Evolutionary conservation across 768 basidiomycete genomes (phyloP).

Genomic region (Boletus vinaceobasis): DNA sequence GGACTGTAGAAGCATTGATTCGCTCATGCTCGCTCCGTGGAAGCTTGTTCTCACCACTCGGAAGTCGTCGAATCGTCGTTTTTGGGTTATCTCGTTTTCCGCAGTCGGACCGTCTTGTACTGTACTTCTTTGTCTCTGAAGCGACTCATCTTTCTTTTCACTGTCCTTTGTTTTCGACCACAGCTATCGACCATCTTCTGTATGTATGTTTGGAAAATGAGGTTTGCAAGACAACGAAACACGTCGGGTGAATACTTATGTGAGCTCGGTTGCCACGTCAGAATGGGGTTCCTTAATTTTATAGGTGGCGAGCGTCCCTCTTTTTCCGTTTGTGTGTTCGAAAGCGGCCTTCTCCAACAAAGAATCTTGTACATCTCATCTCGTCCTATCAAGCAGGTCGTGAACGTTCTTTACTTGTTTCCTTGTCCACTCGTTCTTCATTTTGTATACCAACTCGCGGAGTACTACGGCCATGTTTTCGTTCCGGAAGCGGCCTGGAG

Average conservation of each 20-base stretch:
- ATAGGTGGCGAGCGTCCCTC: slow-evolving; percentile 1
- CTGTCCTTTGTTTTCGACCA: slow-evolving; percentile 14
- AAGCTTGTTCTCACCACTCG: slow-evolving; percentile 25
- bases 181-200: slow-evolving; percentile 29
- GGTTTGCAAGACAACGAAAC: slow-evolving; percentile 10
- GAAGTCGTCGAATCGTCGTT: slow-evolving; percentile 32
- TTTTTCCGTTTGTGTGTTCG: slow-evolving; percentile 9
- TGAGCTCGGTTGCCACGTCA: slow-evolving; percentile 27
- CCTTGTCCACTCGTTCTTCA: slow-evolving; percentile 22
- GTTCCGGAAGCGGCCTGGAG: slow-evolving; percentile 61
- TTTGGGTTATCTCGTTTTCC: slow-evolving; percentile 32
- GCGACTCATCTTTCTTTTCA: slow-evolving; percentile 8
- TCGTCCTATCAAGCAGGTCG: slow-evolving; percentile 11
- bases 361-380: slow-evolving; percentile 16
- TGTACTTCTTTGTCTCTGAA: slow-evolving; percentile 26
- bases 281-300: slow-evolving; percentile 22
- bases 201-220: slow-evolving; percentile 32
- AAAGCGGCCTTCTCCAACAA: slow-evolving; percentile 17
- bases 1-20: slow-evolving; percentile 28
- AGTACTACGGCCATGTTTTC: slow-evolving; percentile 56
- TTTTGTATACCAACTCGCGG: slow-evolving; percentile 20
- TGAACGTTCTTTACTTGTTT: slow-evolving; percentile 26
- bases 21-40: slow-evolving; percentile 26
- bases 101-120: slow-evolving; percentile 36
- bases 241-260: neutral